These are phyloP conservation scores for Rhynchosporium agropyri DNA, from an alignment of 2,329 filamentous ascomycete genomes.

Conservation along the genomic window DNA sequence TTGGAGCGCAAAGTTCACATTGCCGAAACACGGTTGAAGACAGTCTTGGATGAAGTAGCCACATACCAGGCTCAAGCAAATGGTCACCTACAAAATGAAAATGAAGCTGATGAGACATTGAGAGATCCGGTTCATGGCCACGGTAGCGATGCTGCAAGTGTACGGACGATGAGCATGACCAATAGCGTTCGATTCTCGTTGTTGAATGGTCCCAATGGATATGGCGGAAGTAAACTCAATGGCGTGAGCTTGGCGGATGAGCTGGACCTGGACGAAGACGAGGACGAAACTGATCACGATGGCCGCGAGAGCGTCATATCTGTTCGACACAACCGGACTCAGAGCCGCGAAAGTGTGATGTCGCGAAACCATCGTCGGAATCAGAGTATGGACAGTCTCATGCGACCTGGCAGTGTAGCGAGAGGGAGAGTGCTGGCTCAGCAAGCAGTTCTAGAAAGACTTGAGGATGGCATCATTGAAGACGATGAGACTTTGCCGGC, in stretches of 20 bases:
- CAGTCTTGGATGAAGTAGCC: conserved; percentile 84
- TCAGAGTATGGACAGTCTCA: conserved; percentile 60
- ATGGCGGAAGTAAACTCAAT: conserved; percentile 58
- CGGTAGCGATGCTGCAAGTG: conserved; percentile 70
- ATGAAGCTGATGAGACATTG: conserved; percentile 61
- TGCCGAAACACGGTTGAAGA: conserved; percentile 83
- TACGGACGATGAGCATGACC: conserved; percentile 73
- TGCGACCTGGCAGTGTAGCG: conserved; percentile 56
- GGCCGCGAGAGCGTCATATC: conserved; percentile 66
- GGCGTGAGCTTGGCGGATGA: conserved; percentile 88
- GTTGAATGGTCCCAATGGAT: conserved; percentile 57
- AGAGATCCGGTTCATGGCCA: conserved; percentile 59
- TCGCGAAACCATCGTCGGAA: conserved; percentile 56
- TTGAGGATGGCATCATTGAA: conserved; percentile 55
- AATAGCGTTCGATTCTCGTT: conserved; percentile 75
- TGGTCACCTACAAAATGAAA: conserved; percentile 50
- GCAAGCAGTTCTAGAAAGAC: conserved; percentile 56
- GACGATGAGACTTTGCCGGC: conserved; percentile 51
- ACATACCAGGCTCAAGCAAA: conserved; percentile 62
- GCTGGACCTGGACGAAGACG: conserved; percentile 79
- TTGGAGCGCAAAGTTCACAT: conserved; percentile 85
- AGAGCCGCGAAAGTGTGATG: conserved; percentile 60
- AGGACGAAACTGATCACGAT: conserved; percentile 72
- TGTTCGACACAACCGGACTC: conserved; percentile 54
- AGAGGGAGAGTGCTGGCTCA: conserved; percentile 58